Percentiles rank a stretch among this genome's conserved stretches.
phyloP scores from a whole-genome alignment of 1,139 yeast genomes.

The Eremothecium cymbalariae region DNA sequence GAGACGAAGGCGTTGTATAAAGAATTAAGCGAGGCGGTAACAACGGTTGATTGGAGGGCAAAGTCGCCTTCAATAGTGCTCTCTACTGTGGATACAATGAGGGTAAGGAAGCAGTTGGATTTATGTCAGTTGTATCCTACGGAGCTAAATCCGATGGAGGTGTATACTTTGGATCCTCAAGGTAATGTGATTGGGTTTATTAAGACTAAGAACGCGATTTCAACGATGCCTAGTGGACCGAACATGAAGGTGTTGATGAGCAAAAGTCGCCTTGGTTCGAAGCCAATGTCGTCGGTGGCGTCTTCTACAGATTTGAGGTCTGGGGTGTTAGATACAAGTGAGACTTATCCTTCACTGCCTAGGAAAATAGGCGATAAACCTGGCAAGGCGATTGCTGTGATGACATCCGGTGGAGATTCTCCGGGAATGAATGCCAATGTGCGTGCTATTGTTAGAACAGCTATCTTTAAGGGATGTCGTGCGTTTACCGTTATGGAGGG shows the following conservation, averaged over 20 bases:
- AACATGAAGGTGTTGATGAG: slow-evolving; percentile 10
- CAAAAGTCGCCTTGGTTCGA: slow-evolving; percentile 13
- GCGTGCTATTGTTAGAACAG: slow-evolving; percentile 87
- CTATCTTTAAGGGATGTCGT: slow-evolving; percentile 82
- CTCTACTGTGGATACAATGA: background rate
- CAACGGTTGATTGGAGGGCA: slow-evolving; percentile 2
- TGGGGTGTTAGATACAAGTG: slow-evolving; percentile 19
- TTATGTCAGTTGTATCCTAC: slow-evolving; percentile 44
- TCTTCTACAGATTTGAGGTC: slow-evolving; percentile 26
- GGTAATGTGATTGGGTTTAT: slow-evolving; percentile 65
- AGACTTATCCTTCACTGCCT: slow-evolving; percentile 17
- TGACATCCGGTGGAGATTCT: slow-evolving; percentile 98
- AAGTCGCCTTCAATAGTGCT: slow-evolving; percentile 3
- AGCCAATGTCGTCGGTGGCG: slow-evolving; percentile 22
- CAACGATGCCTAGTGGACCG: slow-evolving; percentile 39
- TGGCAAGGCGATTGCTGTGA: slow-evolving; percentile 58
- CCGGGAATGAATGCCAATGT: slow-evolving; percentile 98
- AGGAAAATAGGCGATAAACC: slow-evolving; percentile 8
- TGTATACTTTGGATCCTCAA: slow-evolving; percentile 59
- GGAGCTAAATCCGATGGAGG: slow-evolving; percentile 57
- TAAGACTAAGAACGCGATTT: slow-evolving; percentile 48
- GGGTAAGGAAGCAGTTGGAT: slow-evolving; percentile 3
- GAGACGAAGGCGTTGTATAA: slow-evolving; percentile 9
- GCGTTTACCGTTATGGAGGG: slow-evolving; percentile 95
- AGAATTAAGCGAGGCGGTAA: background rate